Conservation (phyloP, 176 grass and related monocot species). For the Stipa capillata region DNA sequence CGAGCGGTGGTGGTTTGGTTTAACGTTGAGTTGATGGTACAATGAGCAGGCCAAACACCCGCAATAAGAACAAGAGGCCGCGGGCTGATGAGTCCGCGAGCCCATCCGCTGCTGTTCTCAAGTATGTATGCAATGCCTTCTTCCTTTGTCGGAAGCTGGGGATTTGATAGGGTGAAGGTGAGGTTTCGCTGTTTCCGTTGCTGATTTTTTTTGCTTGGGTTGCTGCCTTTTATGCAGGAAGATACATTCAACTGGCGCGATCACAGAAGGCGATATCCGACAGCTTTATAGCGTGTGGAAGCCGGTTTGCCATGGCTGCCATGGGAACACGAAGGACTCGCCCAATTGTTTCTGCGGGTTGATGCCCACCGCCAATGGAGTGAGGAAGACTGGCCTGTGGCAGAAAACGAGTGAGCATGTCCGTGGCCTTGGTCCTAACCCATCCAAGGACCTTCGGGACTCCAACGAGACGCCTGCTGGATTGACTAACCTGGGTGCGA, state of each 20-base stretch:
- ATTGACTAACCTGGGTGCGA: slow-evolving; percentile 90
- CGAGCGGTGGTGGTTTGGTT: neutral
- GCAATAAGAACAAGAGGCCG: slow-evolving; percentile 82
- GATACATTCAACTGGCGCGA: slow-evolving; percentile 64
- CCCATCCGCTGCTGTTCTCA: slow-evolving; percentile 52
- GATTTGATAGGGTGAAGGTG: neutral
- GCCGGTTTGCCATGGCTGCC: slow-evolving; percentile 71
- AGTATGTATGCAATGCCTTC: slow-evolving; percentile 36
- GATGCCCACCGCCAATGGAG: slow-evolving; percentile 51
- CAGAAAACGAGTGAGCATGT: slow-evolving; percentile 73
- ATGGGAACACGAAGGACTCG: slow-evolving; percentile 82
- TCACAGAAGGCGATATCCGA: slow-evolving; percentile 49
- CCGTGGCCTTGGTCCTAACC: slow-evolving; percentile 54
- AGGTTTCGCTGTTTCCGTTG: neutral
- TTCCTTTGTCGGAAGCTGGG: neutral
- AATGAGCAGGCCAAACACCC: slow-evolving; percentile 90
- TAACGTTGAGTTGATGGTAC: slow-evolving; percentile 17
- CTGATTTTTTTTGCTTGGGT: slow-evolving; percentile 13
- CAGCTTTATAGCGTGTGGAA: slow-evolving; percentile 72
- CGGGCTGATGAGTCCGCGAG: slow-evolving; percentile 47
- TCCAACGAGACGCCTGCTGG: slow-evolving; percentile 69
- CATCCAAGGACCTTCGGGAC: slow-evolving; percentile 64
- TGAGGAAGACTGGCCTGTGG: slow-evolving; percentile 73
- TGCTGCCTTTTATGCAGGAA: slow-evolving; percentile 42
- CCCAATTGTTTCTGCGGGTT: slow-evolving; percentile 96